phyloP scores from a whole-genome alignment of 164 flowering plant genomes.

The Kingdonia uniflora region DNA sequence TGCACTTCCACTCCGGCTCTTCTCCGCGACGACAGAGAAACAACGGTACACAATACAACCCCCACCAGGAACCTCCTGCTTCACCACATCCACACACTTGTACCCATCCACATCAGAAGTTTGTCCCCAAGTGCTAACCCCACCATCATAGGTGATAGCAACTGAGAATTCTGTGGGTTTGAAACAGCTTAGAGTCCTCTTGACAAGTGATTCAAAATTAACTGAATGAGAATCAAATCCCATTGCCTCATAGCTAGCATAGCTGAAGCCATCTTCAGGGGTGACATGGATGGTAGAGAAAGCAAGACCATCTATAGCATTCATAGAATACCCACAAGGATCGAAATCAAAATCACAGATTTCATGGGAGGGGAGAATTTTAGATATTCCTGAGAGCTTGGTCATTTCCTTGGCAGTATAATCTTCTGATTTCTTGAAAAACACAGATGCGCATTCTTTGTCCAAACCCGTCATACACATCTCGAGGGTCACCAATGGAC shows the following conservation, averaged over 20 bases:
- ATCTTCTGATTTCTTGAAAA: slow-evolving; percentile 44
- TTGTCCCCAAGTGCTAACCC: no score
- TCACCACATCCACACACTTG: no score
- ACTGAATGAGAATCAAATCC: slow-evolving; percentile 22
- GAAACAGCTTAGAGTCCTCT: no score
- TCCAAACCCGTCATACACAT: slow-evolving; percentile 95
- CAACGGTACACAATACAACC: no score
- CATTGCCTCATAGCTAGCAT: slow-evolving; percentile 84
- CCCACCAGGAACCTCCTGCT: no score
- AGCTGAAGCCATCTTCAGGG: slow-evolving; percentile 93
- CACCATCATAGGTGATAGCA: no score
- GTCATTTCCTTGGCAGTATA: slow-evolving; percentile 75
- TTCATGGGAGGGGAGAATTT: slow-evolving; percentile 35
- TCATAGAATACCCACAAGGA: slow-evolving; percentile 98
- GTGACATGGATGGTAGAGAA: slow-evolving; percentile 93
- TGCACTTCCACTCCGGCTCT: no score
- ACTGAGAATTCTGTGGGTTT: no score
- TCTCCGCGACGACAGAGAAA: no score
- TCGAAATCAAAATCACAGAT: slow-evolving; percentile 87
- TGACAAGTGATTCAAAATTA: no score
- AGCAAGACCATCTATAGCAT: slow-evolving; percentile 51
- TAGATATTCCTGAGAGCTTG: slow-evolving; percentile 45
- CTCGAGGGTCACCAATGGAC: slow-evolving; percentile 47
- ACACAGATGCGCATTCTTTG: slow-evolving; percentile 35
- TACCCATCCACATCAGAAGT: no score